Percentiles rank a stretch among this genome's conserved stretches.
Conservation (phyloP, 805 yeast species). For the Candida parachauliodes region DNA sequence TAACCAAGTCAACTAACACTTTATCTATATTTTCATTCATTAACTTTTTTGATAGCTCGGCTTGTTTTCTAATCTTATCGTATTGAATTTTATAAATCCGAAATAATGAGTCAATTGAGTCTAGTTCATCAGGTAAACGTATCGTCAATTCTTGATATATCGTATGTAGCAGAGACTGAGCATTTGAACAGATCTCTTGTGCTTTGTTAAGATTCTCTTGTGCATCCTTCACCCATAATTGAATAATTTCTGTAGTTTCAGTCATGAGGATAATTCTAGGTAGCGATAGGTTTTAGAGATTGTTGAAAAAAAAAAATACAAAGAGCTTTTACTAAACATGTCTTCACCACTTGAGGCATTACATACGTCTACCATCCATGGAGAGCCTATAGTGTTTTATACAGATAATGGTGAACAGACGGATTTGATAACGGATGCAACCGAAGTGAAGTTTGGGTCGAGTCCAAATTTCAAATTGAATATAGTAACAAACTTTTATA, state of each 20-base stretch:
- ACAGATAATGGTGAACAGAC: constrained; percentile 13
- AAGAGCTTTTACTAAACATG: neutral
- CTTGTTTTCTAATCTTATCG: constrained; percentile 11
- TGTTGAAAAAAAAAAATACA: constrained; percentile 1
- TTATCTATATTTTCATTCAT: constrained; percentile 13
- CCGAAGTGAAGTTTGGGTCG: constrained; percentile 29
- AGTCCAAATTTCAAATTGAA: constrained; percentile 34
- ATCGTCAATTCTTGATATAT: constrained; percentile 20
- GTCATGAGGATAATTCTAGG: constrained; percentile 1
- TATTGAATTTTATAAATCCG: constrained; percentile 17
- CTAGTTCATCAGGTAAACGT: constrained; percentile 21
- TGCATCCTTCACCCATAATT: constrained; percentile 30
- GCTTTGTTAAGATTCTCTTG: constrained; percentile 26
- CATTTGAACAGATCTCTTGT: constrained; percentile 27
- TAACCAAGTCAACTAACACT: constrained; percentile 10
- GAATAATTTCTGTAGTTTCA: constrained; percentile 11
- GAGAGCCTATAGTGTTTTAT: constrained; percentile 20
- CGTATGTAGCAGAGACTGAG: constrained; percentile 27
- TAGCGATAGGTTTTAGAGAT: neutral
- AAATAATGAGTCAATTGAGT: constrained; percentile 13
- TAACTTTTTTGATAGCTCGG: constrained; percentile 15
- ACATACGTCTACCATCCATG: constrained; percentile 23
- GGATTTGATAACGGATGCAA: constrained; percentile 32
- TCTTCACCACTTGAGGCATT: constrained; percentile 22
- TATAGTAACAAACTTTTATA: constrained; percentile 51